Percentiles rank a stretch among this genome's conserved stretches.
These are phyloP conservation scores for Arctium minus DNA, from an alignment of 129 eudicot species.

Conservation along the genomic window DNA sequence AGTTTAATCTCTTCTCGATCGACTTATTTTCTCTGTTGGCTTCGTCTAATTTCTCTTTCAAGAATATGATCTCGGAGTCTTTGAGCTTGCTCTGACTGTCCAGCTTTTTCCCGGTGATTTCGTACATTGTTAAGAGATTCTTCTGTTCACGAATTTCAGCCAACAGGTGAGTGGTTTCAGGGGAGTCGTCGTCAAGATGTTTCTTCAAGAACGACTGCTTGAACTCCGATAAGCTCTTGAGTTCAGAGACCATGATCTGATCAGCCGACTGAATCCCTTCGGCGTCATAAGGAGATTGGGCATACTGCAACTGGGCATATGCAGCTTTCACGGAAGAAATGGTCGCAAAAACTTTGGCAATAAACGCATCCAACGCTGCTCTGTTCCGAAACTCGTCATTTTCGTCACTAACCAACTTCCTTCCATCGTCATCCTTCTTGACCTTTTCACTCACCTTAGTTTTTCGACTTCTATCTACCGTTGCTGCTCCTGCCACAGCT, in stretches of 20 bases:
- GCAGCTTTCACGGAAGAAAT: constrained; percentile 72
- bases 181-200: constrained; percentile 50
- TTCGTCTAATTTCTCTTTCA: constrained; percentile 62
- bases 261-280: constrained; percentile 82
- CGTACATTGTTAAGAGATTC: constrained; percentile 52
- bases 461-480: constrained; percentile 28
- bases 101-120: constrained; percentile 50
- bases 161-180: constrained; percentile 38
- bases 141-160: constrained; percentile 77
- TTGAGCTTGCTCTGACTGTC: constrained; percentile 60
- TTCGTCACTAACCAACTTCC: constrained; percentile 22
- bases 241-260: constrained; percentile 60
- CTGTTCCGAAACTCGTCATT: constrained; percentile 32
- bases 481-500: constrained; percentile 25
- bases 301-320: constrained; percentile 64
- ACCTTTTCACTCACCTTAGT: constrained; percentile 20
- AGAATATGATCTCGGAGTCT: constrained; percentile 72
- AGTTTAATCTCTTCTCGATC: constrained; percentile 57
- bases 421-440: constrained; percentile 17
- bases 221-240: constrained; percentile 62
- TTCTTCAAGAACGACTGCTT: constrained; percentile 66
- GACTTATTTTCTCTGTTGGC: constrained; percentile 48
- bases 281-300: constrained; percentile 81
- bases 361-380: constrained; percentile 53
- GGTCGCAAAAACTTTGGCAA: constrained; percentile 68